A percentile compares a stretch with the other conserved stretches of the same genome.
Evolutionary conservation across 495 filamentous ascomycete genomes (phyloP).

Genomic region (Apodospora peruviana): DNA sequence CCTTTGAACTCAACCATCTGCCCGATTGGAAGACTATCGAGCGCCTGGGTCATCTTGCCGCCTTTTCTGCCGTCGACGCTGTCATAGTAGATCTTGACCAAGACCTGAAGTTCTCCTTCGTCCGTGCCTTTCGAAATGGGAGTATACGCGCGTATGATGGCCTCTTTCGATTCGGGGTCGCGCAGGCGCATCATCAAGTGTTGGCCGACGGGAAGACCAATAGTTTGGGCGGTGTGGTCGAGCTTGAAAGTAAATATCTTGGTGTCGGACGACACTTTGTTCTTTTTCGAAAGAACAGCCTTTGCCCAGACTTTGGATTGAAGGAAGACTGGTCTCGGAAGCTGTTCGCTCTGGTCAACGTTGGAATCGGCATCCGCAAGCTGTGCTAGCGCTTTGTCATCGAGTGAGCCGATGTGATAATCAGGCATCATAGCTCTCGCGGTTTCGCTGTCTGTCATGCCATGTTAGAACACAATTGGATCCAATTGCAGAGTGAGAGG

Average conservation of each 20-base stretch:
- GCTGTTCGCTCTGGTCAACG: constrained; percentile 3
- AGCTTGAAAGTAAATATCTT: constrained; percentile 78
- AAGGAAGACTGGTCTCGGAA: constrained; percentile 58
- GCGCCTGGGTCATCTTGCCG: constrained; percentile 79
- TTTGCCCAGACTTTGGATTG: constrained; percentile 67
- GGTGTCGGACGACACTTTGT: constrained; percentile 70
- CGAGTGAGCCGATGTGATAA: constrained; percentile 81
- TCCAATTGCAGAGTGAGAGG: neutral
- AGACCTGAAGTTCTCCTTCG: constrained; percentile 61
- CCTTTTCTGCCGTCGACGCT: constrained; percentile 47
- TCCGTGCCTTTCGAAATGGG: constrained; percentile 65
- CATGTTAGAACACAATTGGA: constrained; percentile 9
- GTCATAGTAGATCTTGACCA: constrained; percentile 84
- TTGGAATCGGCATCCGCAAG: constrained; percentile 31
- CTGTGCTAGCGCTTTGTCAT: constrained; percentile 48
- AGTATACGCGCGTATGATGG: constrained; percentile 84
- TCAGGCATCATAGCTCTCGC: constrained; percentile 87
- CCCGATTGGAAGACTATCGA: constrained; percentile 67
- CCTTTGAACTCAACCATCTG: constrained; percentile 82
- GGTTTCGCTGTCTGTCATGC: constrained; percentile 83
- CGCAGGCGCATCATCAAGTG: constrained; percentile 83
- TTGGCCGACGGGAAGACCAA: constrained; percentile 83
- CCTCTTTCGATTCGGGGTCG: constrained; percentile 60
- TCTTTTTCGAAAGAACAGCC: constrained; percentile 60
- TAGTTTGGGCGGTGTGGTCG: constrained; percentile 60